These are phyloP conservation scores for Pseudozyma sp. DNA, from an alignment of 1,284 basidiomycete genomes.

Conservation along the genomic window DNA sequence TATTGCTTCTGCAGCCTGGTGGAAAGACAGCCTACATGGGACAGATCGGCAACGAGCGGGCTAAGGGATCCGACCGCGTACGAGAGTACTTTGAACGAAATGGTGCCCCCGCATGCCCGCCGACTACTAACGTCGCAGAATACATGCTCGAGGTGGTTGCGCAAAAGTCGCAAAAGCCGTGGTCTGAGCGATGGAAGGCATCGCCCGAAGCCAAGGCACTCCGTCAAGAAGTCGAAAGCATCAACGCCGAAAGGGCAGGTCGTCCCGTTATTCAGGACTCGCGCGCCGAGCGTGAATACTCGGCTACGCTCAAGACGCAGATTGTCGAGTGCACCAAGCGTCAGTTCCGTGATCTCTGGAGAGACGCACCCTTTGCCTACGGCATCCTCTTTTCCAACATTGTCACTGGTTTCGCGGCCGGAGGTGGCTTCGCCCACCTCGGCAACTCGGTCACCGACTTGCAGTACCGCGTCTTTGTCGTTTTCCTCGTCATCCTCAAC, in stretches of 20 bases:
- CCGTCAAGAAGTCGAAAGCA: slow-evolving; percentile 70
- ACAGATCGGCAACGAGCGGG: slow-evolving; percentile 46
- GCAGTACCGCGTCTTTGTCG: slow-evolving; percentile 46
- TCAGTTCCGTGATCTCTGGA: slow-evolving; percentile 74
- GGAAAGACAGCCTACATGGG: slow-evolving; percentile 56
- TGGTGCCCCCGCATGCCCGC: slow-evolving; percentile 52
- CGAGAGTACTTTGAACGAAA: slow-evolving; percentile 59
- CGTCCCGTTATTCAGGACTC: slow-evolving; percentile 43
- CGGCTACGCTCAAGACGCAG: slow-evolving; percentile 74
- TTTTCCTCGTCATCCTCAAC: slow-evolving; percentile 55
- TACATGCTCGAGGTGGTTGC: slow-evolving; percentile 69
- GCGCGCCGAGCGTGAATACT: slow-evolving; percentile 72
- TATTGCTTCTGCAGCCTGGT: slow-evolving; percentile 54
- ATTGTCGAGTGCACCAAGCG: slow-evolving; percentile 73
- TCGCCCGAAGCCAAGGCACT: slow-evolving; percentile 70
- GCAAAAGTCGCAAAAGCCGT: slow-evolving; percentile 27
- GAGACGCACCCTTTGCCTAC: slow-evolving; percentile 80
- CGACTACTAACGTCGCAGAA: slow-evolving; percentile 57
- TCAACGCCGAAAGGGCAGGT: slow-evolving; percentile 68
- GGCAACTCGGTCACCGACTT: slow-evolving; percentile 32
- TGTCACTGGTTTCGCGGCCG: slow-evolving; percentile 64
- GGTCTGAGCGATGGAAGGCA: slow-evolving; percentile 53
- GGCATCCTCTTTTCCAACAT: slow-evolving; percentile 75
- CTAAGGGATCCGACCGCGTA: slow-evolving; percentile 37
- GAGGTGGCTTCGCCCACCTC: slow-evolving; percentile 49